A percentile compares a stretch with the other conserved stretches of the same genome.
Evolutionary conservation across 2,329 filamentous ascomycete genomes (phyloP).

Genomic region (Aspergillus ochraceoroseus): DNA sequence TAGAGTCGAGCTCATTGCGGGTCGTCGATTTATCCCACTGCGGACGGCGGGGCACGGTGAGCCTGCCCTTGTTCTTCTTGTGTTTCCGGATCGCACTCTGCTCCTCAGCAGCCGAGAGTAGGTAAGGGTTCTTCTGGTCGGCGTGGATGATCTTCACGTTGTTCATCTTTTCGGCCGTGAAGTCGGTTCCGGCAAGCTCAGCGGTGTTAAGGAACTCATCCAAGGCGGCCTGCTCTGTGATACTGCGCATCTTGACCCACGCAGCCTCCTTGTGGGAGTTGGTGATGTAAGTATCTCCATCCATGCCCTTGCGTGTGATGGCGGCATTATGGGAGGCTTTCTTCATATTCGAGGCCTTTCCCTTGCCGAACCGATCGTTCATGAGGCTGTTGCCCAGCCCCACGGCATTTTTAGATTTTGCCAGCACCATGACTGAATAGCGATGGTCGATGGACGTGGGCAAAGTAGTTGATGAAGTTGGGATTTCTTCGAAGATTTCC

Average conservation of each 20-base stretch:
- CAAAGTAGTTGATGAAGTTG: constrained; percentile 13
- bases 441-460: constrained; percentile 1
- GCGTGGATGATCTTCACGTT: constrained; percentile 98
- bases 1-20: constrained; percentile 69
- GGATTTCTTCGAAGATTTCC: constrained; percentile 17
- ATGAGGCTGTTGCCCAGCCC: constrained; percentile 96
- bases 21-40: constrained; percentile 85
- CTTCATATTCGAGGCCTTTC: constrained; percentile 78
- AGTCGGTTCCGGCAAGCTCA: constrained; percentile 95
- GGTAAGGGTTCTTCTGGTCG: constrained; percentile 91
- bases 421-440: constrained; percentile 59
- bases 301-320: constrained; percentile 66
- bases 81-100: constrained; percentile 73
- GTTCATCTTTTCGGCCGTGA: constrained; percentile 98
- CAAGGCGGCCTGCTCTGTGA: constrained; percentile 92
- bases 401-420: constrained; percentile 93
- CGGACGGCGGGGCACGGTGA: constrained; percentile 87
- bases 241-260: constrained; percentile 99
- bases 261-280: constrained; percentile 85
- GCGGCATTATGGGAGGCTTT: constrained; percentile 59
- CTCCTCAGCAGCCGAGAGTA: constrained; percentile 82
- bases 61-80: constrained; percentile 66
- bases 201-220: constrained; percentile 96
- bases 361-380: constrained; percentile 97
- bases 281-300: constrained; percentile 84